Evolutionary conservation across 2,329 filamentous ascomycete genomes (phyloP), one percentile per base, ranked within the genome.

Genomic region (Rutstroemia sp.): DNA sequence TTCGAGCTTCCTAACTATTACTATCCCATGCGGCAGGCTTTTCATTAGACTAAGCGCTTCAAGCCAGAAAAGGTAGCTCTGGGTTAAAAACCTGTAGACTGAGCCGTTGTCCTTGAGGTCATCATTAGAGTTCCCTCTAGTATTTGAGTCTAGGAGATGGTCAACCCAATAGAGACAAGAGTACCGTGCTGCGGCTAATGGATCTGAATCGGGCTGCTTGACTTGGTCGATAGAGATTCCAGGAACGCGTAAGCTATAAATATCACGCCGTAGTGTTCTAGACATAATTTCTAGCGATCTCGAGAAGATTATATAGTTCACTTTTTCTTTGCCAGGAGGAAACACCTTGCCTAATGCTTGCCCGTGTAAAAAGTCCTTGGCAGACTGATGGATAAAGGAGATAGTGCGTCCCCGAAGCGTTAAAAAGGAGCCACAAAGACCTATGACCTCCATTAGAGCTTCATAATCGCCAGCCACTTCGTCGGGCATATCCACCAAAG

Each of bases 1-100:
- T n/a, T n/a, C 48, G 14, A 42, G 37, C 30, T 51, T 51, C 10
- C 17, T 51, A 51, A 51, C 42, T 10, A 51, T 51, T 23, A 42
- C 2, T 42, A 51, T 27, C 27, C 17, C 9, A 16, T 41, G 42
- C 30, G 8, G 6, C 14, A 51, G 16, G 19, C 37, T 51, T 51
- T 14, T 42, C 19, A 51, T 41, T 16, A 51, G 21, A 37, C 37
- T 42, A 1, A 51, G 17, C 7, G 21, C 48, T 37, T 51, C 48
- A 0, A 51, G 7, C 34, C 48, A 51, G n/a, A 42, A 41, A n/a
- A 51, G 30, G 7, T 16, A 51, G 19, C 14, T 39, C 21, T 51
- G n/a, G 10, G 1, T 25, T 25, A 51, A 41, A 39, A 51, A 51
- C 4, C 16, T 42, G 30, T 51, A 12, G 27, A 51, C 34, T 14